phyloP scores from a whole-genome alignment of 1,139 yeast genomes.

The Magnusiomyces fungicola region DNA sequence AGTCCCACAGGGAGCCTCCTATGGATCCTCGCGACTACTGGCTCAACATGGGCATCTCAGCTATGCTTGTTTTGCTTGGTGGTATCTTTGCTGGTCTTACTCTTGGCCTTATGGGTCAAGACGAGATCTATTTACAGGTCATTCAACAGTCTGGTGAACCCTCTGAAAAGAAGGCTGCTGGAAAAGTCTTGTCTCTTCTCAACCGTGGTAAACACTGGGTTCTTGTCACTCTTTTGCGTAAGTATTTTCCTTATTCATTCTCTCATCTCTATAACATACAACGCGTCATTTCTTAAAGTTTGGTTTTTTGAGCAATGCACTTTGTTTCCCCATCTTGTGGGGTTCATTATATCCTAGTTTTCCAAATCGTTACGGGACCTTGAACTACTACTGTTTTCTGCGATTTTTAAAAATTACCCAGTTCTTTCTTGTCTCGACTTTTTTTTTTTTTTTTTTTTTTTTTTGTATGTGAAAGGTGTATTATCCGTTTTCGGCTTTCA shows the following conservation, averaged over 20 bases:
- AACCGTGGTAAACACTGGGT: slow-evolving; percentile 95
- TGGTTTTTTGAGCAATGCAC: too few species aligned
- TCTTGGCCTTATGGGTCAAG: slow-evolving; percentile 95
- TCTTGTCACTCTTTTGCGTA: slow-evolving; percentile 73
- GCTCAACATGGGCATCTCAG: slow-evolving; percentile 52
- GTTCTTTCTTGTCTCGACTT: too few species aligned
- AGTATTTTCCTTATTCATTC: slow-evolving; percentile 1
- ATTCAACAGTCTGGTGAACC: slow-evolving; percentile 42
- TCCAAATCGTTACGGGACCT: too few species aligned
- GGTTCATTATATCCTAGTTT: too few species aligned
- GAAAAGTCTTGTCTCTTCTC: slow-evolving; percentile 62
- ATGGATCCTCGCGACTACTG: slow-evolving; percentile 37
- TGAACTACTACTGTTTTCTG: too few species aligned
- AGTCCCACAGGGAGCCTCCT: background rate
- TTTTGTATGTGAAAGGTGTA: too few species aligned
- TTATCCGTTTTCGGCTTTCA: too few species aligned
- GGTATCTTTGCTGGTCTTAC: slow-evolving; percentile 97
- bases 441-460: too few species aligned
- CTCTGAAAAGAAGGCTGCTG: slow-evolving; percentile 62
- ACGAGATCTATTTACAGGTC: slow-evolving; percentile 66
- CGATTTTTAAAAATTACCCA: too few species aligned
- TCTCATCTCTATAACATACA: too few species aligned
- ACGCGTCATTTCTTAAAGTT: too few species aligned
- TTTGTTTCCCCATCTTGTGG: too few species aligned
- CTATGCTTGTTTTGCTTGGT: slow-evolving; percentile 70